Base-by-base conservation (phyloP, 2,329 filamentous ascomycete genomes). In the Pochonia chlamydosporia region DNA sequence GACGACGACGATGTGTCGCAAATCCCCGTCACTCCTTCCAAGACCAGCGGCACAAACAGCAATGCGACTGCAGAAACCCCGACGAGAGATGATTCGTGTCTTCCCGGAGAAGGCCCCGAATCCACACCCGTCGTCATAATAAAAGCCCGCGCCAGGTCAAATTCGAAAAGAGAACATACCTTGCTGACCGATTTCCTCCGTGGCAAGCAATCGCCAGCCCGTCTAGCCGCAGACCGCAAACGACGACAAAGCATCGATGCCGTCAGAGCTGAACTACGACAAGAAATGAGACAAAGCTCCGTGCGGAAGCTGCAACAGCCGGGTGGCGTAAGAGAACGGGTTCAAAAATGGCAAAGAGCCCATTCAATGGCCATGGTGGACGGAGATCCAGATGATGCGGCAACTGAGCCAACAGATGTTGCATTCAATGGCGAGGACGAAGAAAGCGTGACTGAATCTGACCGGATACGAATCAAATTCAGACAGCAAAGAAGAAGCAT, bases 311-410 rank as follows among this genome's bases (percentile, higher is more conserved):
- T 81, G 56, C 82, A 71, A 66, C 79, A 71, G 59, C 86, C 81
- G 0, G 77, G 78, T 3, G 79, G 79, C n/a, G 86, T 95, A 41
- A 80, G 80, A 52, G 85, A 88, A 55, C 83, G 90, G 58, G 87
- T 96, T 45, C 85, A 84, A 56, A 79, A 84, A 66, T 96, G 90
- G 90, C 89, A 96, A 65, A 85, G 85, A 60, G 74, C 84, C 55
- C 89, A 86, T 59, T 86, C 84, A 28, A 77, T 78, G 5, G 84
- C 83, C 23, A 77, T 85, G 66, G 68, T 60, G 3, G 67, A 66
- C 2, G 75, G 70, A 2, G 70, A 76, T 47, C 74, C 75, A 1
- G 69, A 78, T 26, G 74, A 75, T 21, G 66, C 73, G 6, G 72
- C 76, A 5, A 79, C 72, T 25, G 79, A 81, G 54, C 77, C 82